Conservation (phyloP, 495 filamentous ascomycete genomes). For the Ascodesmis nigricans region DNA sequence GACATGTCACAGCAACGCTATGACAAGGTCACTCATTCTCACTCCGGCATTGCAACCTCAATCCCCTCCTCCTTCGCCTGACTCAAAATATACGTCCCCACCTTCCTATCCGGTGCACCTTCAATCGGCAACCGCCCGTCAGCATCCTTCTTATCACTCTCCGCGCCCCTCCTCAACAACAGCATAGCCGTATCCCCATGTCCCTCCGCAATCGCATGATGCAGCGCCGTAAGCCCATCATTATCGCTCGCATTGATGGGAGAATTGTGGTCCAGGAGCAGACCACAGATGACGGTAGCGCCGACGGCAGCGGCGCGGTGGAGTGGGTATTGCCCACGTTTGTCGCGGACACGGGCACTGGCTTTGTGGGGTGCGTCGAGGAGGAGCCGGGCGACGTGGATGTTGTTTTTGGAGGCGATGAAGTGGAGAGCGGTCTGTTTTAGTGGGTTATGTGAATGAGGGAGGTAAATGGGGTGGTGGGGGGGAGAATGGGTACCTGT, state of each 20-base stretch:
- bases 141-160: constrained; percentile 51
- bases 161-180: constrained; percentile 65
- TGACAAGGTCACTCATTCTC: too few species aligned
- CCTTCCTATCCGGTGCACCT: constrained; percentile 61
- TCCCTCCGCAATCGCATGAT: constrained; percentile 85
- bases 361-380: constrained; percentile 46
- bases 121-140: constrained; percentile 58
- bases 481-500: background rate
- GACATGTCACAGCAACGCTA: too few species aligned
- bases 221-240: constrained; percentile 65
- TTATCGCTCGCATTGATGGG: constrained; percentile 74
- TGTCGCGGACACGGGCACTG: constrained; percentile 65
- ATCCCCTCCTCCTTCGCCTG: constrained; percentile 73
- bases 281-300: constrained; percentile 59
- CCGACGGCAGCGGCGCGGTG: constrained; percentile 85
- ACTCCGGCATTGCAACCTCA: constrained; percentile 24
- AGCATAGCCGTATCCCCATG: constrained; percentile 74
- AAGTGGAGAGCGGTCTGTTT: constrained; percentile 73
- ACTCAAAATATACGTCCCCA: constrained; percentile 54
- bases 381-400: constrained; percentile 58
- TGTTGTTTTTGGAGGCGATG: constrained; percentile 65
- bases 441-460: constrained; percentile 11
- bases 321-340: constrained; percentile 61
- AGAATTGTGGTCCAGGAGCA: constrained; percentile 55
- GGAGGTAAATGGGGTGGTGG: constrained; percentile 4